Percentiles rank a stretch among this genome's conserved stretches.
phyloP scores from a whole-genome alignment of 1,284 basidiomycete species.

The Cystobasidium pallidum region DNA sequence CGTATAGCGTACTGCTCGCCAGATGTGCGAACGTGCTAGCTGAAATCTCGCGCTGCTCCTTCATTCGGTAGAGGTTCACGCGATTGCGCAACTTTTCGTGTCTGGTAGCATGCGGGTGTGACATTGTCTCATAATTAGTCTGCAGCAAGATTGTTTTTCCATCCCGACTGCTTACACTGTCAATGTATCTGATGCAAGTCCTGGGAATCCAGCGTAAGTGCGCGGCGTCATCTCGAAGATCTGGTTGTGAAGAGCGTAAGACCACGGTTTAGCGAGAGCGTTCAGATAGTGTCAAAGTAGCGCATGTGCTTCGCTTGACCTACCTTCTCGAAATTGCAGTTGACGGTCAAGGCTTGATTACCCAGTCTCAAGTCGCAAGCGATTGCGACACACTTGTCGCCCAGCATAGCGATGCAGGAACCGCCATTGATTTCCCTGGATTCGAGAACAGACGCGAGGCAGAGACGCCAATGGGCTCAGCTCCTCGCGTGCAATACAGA shows the following conservation, averaged over 20 bases:
- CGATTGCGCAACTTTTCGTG: constrained; percentile 88
- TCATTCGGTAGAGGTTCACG: constrained; percentile 99
- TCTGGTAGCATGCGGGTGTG: constrained; percentile 60
- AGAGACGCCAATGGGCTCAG: no score
- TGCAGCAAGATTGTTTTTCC: neutral
- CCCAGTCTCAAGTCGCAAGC: constrained; percentile 93
- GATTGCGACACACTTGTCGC: constrained; percentile 98
- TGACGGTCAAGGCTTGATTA: constrained; percentile 83
- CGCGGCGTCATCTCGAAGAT: constrained; percentile 93
- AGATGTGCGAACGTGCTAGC: constrained; percentile 96
- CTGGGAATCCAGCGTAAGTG: constrained; percentile 88
- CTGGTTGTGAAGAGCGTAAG: constrained; percentile 59
- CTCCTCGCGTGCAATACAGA: no score
- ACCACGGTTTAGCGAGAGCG: neutral
- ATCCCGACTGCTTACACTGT: constrained; percentile 72
- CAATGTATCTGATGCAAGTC: constrained; percentile 88
- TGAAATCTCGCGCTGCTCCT: constrained; percentile 96
- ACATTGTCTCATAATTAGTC: neutral
- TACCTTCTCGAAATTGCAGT: constrained; percentile 93
- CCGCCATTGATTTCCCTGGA: constrained; percentile 81
- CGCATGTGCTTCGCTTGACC: constrained; percentile 37
- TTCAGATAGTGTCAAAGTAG: no score
- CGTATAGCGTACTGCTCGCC: constrained; percentile 95
- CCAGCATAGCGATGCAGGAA: constrained; percentile 97
- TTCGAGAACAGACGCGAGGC: no score